Evolutionary conservation across 2,329 filamentous ascomycete species (phyloP), one percentile per base, ranked within the genome.

Genomic region (Myriosclerotinia scirpicola): DNA sequence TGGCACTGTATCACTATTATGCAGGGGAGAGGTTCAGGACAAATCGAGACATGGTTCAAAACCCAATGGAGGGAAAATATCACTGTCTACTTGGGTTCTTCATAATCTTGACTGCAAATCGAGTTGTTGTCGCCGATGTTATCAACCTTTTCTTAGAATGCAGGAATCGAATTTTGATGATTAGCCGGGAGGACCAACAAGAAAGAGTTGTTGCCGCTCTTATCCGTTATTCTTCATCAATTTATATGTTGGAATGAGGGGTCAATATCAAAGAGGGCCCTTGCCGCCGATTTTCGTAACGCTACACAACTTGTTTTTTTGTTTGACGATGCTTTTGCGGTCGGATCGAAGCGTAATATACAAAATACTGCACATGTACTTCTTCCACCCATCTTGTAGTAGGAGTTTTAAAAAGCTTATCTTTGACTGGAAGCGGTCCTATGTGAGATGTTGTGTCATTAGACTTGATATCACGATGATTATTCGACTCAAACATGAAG

Each of bases 41-140:
- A 17, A 12, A 2, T 36, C 12, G 7, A 56, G 38, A 26, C 56
- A 60, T 60, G 58, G 44, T 26, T 11, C 3, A 8, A 50, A 60
- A 60, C 8, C 8, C 14, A 60, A 60, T 60, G n/a, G 30, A 50
- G 34, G 34, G 48, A 9, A 15, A n/a, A 22, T 22, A 38, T 9
- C 11, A 0, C 9, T 20, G 38, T 20, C 12, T 7, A 59, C 30
- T 48, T 15, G 30, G 20, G 34, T 17, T 22, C 38, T 14, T 2
- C 22, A 50, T 60, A 14, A 26, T 60, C 38, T 36, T 26, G 26
- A 4, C 20, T 46, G 14, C 20, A 15, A 4, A 11, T 26, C 11
- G 42, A 48, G 30, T 36, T 48, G 36, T 48, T 60, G 42, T 12
- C 56, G 44, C 56, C 38, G 56, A 60, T 60, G 30, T 50, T 60